These are phyloP conservation scores for Funneliformis caledonium DNA, from an alignment of 371 early-diverging fungal species.

Conservation along the genomic window DNA sequence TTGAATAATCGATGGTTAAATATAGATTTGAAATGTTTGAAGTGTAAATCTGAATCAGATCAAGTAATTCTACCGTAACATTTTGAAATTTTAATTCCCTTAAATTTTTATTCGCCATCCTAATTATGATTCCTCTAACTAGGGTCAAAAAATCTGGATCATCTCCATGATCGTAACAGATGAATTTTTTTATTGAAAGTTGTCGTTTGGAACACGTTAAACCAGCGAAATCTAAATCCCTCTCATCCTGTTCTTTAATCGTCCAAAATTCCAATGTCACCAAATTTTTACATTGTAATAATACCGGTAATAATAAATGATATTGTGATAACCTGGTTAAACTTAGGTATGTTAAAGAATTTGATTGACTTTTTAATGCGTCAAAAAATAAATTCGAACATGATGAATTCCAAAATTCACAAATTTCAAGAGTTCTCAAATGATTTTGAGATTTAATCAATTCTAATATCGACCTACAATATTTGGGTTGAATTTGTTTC, in stretches of 20 bases:
- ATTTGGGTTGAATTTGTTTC: background rate
- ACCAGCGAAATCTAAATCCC: background rate
- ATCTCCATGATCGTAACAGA: background rate
- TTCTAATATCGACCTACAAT: constrained; percentile 1
- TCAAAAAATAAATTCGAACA: background rate
- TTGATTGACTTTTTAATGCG: background rate
- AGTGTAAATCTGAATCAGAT: background rate
- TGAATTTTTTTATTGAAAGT: constrained; percentile 14
- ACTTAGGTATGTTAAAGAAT: constrained; percentile 7
- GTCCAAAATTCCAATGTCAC: constrained; percentile 22
- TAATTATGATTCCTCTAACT: background rate
- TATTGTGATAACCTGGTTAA: background rate
- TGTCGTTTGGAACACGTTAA: background rate
- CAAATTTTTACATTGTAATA: background rate
- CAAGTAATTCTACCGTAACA: background rate
- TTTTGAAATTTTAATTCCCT: constrained; percentile 7
- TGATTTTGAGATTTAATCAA: constrained; percentile 12
- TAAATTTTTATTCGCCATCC: constrained; percentile 16
- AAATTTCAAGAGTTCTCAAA: background rate
- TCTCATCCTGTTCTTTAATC: background rate
- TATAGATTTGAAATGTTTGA: background rate
- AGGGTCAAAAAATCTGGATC: background rate
- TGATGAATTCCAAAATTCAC: constrained; percentile 19
- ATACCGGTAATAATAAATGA: constrained; percentile 10
- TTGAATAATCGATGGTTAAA: background rate